Conservation (phyloP, 495 filamentous ascomycete genomes). For the Penicillium maclennaniae region DNA sequence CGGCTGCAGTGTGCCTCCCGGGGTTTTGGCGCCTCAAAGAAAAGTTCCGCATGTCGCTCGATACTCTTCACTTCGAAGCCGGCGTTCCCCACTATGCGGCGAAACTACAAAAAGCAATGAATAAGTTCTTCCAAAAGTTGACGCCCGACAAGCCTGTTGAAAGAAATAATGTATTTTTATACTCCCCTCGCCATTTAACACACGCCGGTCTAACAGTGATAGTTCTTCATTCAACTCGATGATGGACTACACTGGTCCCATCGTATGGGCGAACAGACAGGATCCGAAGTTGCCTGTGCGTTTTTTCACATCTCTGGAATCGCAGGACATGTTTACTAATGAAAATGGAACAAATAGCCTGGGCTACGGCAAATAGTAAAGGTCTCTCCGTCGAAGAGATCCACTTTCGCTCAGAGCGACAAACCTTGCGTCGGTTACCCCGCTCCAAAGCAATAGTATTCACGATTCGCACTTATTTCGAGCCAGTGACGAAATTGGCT, state of each 20-base stretch:
- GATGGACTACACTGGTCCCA: conserved; percentile 60
- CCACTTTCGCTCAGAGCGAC: conserved; percentile 65
- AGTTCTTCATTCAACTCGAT: conserved; percentile 65
- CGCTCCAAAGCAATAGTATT: conserved; percentile 64
- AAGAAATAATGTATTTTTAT: conserved; percentile 39
- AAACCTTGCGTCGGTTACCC: conserved; percentile 63
- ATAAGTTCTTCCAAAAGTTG: conserved; percentile 59
- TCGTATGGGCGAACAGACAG: conserved; percentile 64
- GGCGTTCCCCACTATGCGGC: conserved; percentile 68
- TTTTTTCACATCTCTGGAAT: conserved; percentile 10
- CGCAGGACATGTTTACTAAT: neutral
- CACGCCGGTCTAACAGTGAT: neutral
- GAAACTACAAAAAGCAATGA: conserved; percentile 70
- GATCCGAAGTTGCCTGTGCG: conserved; percentile 55
- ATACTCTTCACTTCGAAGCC: conserved; percentile 68
- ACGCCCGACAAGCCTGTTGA: conserved; percentile 54
- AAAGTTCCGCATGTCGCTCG: conserved; percentile 70
- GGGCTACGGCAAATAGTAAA: conserved; percentile 15
- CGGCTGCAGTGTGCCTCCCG: conserved; percentile 64
- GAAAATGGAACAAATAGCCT: neutral
- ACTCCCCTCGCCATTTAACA: neutral
- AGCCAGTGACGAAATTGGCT: conserved; percentile 53
- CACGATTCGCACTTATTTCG: conserved; percentile 65
- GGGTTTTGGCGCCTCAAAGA: conserved; percentile 75
- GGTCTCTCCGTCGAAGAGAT: conserved; percentile 15